These are phyloP conservation scores for Boechera stricta DNA, from an alignment of 345 rosid species.

Conservation along the genomic window DNA sequence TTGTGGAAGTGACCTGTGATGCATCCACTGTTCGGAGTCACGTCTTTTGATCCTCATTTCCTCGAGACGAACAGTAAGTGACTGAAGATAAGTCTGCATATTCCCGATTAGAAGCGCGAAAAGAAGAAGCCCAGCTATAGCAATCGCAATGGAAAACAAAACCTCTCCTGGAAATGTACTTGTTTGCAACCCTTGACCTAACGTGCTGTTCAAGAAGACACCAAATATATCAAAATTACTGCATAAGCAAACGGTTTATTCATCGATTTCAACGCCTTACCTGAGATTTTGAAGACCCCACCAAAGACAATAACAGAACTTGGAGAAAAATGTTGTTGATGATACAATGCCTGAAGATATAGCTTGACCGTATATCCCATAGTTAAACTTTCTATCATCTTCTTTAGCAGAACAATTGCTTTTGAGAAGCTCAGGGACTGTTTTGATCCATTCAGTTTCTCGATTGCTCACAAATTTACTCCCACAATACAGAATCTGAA, in stretches of 20 bases:
- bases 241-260: not conserved
- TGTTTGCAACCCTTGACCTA: slow-evolving; percentile 89
- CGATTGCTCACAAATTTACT: slow-evolving; percentile 51
- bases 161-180: slow-evolving; percentile 75
- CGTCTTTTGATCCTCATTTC: slow-evolving; percentile 97
- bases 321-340: slow-evolving; percentile 56
- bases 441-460: slow-evolving; percentile 58
- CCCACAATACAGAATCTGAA: slow-evolving; percentile 72
- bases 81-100: slow-evolving; percentile 94
- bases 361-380: slow-evolving; percentile 80
- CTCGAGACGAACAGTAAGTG: slow-evolving; percentile 80
- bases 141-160: slow-evolving; percentile 78
- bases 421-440: slow-evolving; percentile 53
- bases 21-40: slow-evolving; percentile 97
- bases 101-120: slow-evolving; percentile 85
- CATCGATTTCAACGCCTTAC: slow-evolving; percentile 34
- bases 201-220: slow-evolving; percentile 55
- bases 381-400: slow-evolving; percentile 56
- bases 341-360: slow-evolving; percentile 62
- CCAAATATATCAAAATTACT: slow-evolving; percentile 1
- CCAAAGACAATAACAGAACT: slow-evolving; percentile 85
- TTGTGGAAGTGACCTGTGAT: slow-evolving; percentile 78
- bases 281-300: slow-evolving; percentile 95
- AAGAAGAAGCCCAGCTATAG: slow-evolving; percentile 77
- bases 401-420: slow-evolving; percentile 50